Conservation (phyloP, 352 stramenopile species). For the Globisporangium nodosum region DNA sequence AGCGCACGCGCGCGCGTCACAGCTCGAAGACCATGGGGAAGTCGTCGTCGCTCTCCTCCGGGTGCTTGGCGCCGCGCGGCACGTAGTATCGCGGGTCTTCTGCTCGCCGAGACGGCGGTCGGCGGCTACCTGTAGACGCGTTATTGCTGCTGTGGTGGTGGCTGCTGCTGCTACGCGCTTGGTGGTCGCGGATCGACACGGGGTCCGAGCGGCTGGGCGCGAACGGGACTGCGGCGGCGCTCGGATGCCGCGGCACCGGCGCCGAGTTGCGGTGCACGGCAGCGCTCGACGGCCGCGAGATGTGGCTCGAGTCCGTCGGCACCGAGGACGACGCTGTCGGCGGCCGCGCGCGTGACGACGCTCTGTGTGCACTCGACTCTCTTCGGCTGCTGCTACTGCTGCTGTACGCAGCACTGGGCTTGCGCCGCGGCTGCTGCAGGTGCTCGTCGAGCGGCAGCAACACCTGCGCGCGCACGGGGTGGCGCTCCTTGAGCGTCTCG, state of each 20-base stretch:
- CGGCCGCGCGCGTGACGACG: not conserved
- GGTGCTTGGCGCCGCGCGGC: not conserved
- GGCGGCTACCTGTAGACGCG: not conserved
- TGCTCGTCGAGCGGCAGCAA: slow-evolving; percentile 7
- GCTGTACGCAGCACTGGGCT: not conserved
- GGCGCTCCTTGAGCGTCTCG: slow-evolving; percentile 11
- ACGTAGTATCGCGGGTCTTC: slow-evolving; percentile 10
- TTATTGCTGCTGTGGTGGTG: not conserved
- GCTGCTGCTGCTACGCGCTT: slow-evolving; percentile 5
- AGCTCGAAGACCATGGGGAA: slow-evolving; percentile 13
- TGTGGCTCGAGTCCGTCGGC: slow-evolving; percentile 8
- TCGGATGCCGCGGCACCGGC: slow-evolving; percentile 6
- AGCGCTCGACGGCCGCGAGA: slow-evolving; percentile 3
- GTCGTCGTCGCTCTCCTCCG: slow-evolving; percentile 6
- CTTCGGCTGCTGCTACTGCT: slow-evolving; percentile 5
- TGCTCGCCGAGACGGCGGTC: not conserved
- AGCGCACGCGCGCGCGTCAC: not conserved
- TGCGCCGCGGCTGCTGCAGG: not conserved
- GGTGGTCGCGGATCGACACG: slow-evolving; percentile 8
- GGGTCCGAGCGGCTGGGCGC: slow-evolving; percentile 12
- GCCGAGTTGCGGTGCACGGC: slow-evolving; percentile 10
- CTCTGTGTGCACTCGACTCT: not conserved
- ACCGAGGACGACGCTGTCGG: slow-evolving; percentile 6
- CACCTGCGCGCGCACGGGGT: slow-evolving; percentile 9
- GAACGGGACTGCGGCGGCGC: not conserved